Evolutionary conservation across 192 early-diverging fungal genomes (phyloP).

Genomic region (Backusella luteola): DNA sequence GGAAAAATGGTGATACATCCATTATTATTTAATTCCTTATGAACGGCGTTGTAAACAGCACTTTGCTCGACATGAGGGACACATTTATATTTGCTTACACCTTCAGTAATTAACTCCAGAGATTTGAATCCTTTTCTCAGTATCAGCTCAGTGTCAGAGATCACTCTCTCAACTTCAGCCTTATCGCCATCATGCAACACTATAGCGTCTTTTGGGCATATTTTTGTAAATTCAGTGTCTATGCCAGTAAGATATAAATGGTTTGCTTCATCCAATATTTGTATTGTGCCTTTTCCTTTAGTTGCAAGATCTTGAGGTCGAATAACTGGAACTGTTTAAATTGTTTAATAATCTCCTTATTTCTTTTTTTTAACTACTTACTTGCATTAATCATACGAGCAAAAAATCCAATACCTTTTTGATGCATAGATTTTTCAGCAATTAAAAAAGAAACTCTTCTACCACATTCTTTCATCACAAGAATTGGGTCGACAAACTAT

Average conservation of each 20-base stretch:
- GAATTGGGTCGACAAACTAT: constrained; percentile 92
- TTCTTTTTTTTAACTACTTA: constrained; percentile 40
- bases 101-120: constrained; percentile 44
- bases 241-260: constrained; percentile 66
- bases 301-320: constrained; percentile 88
- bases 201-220: constrained; percentile 60
- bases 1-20: constrained; percentile 96
- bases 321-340: constrained; percentile 78
- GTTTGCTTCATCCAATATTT: constrained; percentile 58
- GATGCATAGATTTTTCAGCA: constrained; percentile 90
- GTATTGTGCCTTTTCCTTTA: constrained; percentile 66
- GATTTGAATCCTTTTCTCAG: constrained; percentile 78
- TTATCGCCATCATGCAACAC: constrained; percentile 54
- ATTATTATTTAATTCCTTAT: constrained; percentile 64
- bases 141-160: constrained; percentile 77
- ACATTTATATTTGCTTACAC: constrained; percentile 59
- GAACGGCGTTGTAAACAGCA: constrained; percentile 81
- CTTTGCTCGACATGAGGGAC: constrained; percentile 87
- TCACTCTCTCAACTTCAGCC: constrained; percentile 69
- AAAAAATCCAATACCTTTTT: constrained; percentile 80
- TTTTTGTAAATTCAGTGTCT: constrained; percentile 66
- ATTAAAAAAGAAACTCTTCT: constrained; percentile 77
- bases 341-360: neutral
- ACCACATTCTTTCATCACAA: constrained; percentile 77
- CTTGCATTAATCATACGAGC: constrained; percentile 78